Evolutionary conservation across 441 rosid species (phyloP), one percentile per base, ranked within the genome.

Genomic region (Pelargonium citronellum): DNA sequence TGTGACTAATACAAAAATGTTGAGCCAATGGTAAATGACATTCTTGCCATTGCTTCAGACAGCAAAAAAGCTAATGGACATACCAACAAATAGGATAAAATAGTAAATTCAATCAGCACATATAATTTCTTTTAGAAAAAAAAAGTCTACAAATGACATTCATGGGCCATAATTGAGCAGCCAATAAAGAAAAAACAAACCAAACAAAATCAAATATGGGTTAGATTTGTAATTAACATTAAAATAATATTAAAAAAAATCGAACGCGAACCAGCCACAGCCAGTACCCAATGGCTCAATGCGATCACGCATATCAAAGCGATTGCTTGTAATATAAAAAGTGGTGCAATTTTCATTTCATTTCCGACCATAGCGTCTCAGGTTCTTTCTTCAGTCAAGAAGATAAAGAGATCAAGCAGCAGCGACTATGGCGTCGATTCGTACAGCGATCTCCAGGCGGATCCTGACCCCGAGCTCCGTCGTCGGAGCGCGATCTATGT

Each of bases 401-500:
- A 47, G 55, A 24, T 15, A 13, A 9, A 62, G 43, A 49, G 57
- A 12, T 49, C 57, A 12, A 12, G 17, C n/a, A 0, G 41, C 41
- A 0, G 41, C 41, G 1, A 4, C 67, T 51, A 49, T 62, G 76
- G 76, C 76, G 71, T 20, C 27, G 27, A 19, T 64, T 13, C 77
- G 69, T 22, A 10, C 44, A 30, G 64, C 64, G 19, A 10, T 46
- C 55, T 43, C 68, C 53, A 3, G 67, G 7, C 75, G 80, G 69
- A 27, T 77, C 19, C 53, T 70, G 44, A 57, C 49, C 46, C 80
- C 75, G 64, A 71, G 78, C 78, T 71, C 83, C 55, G 51, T 67
- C 44, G 22, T 63, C 0, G 83, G 89, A 63, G 70, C 79, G 49
- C 81, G 95, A 79, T 81, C 77, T 70, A 82, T 92, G 87, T 87